Conservation (phyloP, 1,284 basidiomycete genomes). For the Chalciporus sp. region DNA sequence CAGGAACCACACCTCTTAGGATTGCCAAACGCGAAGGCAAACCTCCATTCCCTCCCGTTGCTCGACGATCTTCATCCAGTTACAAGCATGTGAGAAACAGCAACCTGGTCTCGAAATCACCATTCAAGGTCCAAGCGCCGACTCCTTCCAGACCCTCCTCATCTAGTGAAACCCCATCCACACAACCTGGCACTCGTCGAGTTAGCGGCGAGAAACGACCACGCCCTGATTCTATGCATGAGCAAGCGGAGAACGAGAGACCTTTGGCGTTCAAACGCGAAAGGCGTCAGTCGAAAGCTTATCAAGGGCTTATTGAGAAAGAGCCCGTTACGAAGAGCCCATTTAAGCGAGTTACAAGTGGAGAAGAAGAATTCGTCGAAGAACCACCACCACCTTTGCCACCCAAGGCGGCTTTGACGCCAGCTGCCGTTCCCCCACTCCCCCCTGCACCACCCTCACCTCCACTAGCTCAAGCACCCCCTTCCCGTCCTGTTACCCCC, state of each 20-base stretch:
- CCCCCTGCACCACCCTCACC: slow-evolving; percentile 28
- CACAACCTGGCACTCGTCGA: slow-evolving; percentile 43
- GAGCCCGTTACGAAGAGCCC: slow-evolving; percentile 86
- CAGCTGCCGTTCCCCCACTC: slow-evolving; percentile 1
- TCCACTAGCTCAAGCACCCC: slow-evolving; percentile 27
- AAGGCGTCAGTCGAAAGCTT: slow-evolving; percentile 73
- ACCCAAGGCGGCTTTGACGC: slow-evolving; percentile 19
- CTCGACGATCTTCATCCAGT: slow-evolving; percentile 77
- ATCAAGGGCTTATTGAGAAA: slow-evolving; percentile 73
- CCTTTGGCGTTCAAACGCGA: slow-evolving; percentile 73
- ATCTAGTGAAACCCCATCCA: slow-evolving; percentile 4
- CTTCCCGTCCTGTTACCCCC: slow-evolving; percentile 49
- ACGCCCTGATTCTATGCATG: slow-evolving; percentile 64
- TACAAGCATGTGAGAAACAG: slow-evolving; percentile 83
- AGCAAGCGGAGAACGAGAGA: slow-evolving; percentile 69
- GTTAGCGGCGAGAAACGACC: slow-evolving; percentile 76
- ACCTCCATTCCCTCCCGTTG: slow-evolving; percentile 48
- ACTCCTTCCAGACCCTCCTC: slow-evolving; percentile 44
- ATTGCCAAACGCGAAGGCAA: slow-evolving; percentile 67
- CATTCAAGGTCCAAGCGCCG: slow-evolving; percentile 75
- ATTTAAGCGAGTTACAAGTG: slow-evolving; percentile 51
- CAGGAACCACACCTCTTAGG: slow-evolving; percentile 63
- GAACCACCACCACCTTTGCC: slow-evolving; percentile 32
- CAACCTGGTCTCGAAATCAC: slow-evolving; percentile 86
- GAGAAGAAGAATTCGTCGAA: slow-evolving; percentile 21